phyloP scores from a whole-genome alignment of 1,284 basidiomycete genomes.

The Boletellus deceptivus region DNA sequence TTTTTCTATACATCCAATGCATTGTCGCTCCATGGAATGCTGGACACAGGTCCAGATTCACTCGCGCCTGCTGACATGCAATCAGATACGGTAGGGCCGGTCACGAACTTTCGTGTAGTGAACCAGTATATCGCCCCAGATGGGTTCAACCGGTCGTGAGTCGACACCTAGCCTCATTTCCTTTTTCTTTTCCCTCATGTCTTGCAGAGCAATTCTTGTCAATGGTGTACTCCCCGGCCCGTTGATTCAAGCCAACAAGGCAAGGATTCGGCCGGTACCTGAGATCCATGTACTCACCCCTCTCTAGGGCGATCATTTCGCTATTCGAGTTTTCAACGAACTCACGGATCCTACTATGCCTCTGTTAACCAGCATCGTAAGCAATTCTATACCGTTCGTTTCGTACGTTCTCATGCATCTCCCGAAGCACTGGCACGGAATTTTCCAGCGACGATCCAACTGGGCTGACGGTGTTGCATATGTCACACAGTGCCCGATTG shows the following conservation, averaged over 20 bases:
- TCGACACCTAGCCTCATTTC: neutral
- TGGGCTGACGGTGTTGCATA: constrained; percentile 33
- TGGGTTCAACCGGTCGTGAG: constrained; percentile 35
- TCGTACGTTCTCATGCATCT: neutral
- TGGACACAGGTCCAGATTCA: neutral
- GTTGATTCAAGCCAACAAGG: constrained; percentile 26
- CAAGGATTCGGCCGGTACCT: neutral
- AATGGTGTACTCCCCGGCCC: constrained; percentile 29
- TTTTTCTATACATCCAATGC: constrained; percentile 11
- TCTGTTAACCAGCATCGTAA: constrained; percentile 35
- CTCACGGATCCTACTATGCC: constrained; percentile 34
- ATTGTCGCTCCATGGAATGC: neutral
- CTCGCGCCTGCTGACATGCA: neutral
- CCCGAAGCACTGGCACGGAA: constrained; percentile 36
- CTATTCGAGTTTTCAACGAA: constrained; percentile 30
- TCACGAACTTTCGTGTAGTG: constrained; percentile 16
- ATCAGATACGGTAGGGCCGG: constrained; percentile 17
- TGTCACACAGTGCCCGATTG: constrained; percentile 36
- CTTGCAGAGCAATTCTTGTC: constrained; percentile 23
- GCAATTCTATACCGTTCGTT: neutral
- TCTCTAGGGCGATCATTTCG: constrained; percentile 19
- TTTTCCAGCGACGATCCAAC: constrained; percentile 30
- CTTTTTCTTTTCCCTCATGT: neutral
- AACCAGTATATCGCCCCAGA: constrained; percentile 35
- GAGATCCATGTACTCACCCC: neutral